Conservation (phyloP, 495 filamentous ascomycete genomes). For the Acidiella bohemica region DNA sequence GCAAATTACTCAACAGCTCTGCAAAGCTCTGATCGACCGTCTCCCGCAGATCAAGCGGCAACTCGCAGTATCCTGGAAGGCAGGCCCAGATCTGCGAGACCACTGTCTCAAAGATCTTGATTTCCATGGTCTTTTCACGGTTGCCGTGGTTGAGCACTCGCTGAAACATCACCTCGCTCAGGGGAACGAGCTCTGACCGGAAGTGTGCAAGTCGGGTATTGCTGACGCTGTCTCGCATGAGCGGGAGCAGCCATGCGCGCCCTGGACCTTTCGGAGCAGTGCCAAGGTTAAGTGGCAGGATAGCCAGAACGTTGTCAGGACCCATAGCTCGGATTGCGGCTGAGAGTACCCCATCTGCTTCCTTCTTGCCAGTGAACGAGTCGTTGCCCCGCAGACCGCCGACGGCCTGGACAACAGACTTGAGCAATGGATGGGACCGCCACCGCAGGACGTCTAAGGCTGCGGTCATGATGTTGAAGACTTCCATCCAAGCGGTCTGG, state of each 20-base stretch:
- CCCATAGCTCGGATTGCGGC: slow-evolving; percentile 81
- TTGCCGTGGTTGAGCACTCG: slow-evolving; percentile 65
- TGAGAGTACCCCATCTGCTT: slow-evolving; percentile 78
- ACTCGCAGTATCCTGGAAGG: slow-evolving; percentile 88
- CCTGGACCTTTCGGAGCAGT: slow-evolving; percentile 64
- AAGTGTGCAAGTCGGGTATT: slow-evolving; percentile 83
- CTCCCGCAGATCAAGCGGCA: slow-evolving; percentile 64
- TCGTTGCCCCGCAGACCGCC: slow-evolving; percentile 83
- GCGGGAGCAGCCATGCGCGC: slow-evolving; percentile 85
- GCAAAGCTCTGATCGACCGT: slow-evolving; percentile 75
- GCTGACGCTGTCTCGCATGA: slow-evolving; percentile 68
- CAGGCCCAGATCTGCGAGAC: slow-evolving; percentile 91
- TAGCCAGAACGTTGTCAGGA: slow-evolving; percentile 60
- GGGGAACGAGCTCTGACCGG: slow-evolving; percentile 65
- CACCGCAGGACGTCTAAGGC: slow-evolving; percentile 79
- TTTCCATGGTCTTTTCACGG: slow-evolving; percentile 76
- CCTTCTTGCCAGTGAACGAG: slow-evolving; percentile 84
- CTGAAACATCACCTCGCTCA: slow-evolving; percentile 84
- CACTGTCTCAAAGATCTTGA: slow-evolving; percentile 93
- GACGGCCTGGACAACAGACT: slow-evolving; percentile 56
- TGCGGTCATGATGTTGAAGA: slow-evolving; percentile 78
- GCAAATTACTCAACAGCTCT: slow-evolving; percentile 74
- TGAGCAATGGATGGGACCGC: slow-evolving; percentile 63
- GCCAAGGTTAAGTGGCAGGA: slow-evolving; percentile 73
- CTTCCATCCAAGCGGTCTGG: slow-evolving; percentile 88